Evolutionary conservation across 2,329 filamentous ascomycete species (phyloP).

Genomic region (Aspergillus sp.): DNA sequence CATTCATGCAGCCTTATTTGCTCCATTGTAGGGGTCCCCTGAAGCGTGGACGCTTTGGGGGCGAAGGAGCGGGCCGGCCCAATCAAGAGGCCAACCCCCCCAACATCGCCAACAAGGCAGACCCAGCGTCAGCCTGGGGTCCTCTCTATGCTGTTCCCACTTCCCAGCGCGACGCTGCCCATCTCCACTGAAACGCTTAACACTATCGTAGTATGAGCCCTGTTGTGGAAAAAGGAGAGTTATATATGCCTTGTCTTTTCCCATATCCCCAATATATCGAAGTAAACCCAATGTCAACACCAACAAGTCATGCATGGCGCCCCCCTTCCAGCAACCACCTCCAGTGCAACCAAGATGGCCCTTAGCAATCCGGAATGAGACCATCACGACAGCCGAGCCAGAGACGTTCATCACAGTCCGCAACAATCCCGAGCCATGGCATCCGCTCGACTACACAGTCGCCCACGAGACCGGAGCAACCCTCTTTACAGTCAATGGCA

Average conservation of each 20-base stretch:
- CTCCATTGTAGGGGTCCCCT: background rate
- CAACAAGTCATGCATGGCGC: constrained; percentile 8
- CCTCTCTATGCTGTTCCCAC: background rate
- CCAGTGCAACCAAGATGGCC: constrained; percentile 5
- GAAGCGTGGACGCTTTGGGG: background rate
- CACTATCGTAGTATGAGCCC: background rate
- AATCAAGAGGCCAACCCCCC: constrained; percentile 1
- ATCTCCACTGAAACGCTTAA: background rate
- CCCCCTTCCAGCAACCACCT: background rate
- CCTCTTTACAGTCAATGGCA: constrained; percentile 14
- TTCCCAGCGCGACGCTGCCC: background rate
- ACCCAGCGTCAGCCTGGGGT: constrained; percentile 4
- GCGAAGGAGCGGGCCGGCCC: background rate
- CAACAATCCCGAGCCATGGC: constrained; percentile 19
- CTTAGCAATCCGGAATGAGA: constrained; percentile 17
- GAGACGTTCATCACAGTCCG: constrained; percentile 10
- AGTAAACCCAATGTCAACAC: background rate
- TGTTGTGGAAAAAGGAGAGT: background rate
- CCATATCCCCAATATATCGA: background rate
- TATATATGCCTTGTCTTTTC: background rate
- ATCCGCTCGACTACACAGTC: constrained; percentile 18
- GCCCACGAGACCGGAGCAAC: constrained; percentile 6
- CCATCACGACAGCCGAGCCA: constrained; percentile 6
- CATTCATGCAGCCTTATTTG: background rate
- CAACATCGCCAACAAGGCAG: constrained; percentile 11